Evolutionary conservation across 2,329 filamentous ascomycete species (phyloP), one percentile per base, ranked within the genome.

Genomic region (Didymella arachidicola): DNA sequence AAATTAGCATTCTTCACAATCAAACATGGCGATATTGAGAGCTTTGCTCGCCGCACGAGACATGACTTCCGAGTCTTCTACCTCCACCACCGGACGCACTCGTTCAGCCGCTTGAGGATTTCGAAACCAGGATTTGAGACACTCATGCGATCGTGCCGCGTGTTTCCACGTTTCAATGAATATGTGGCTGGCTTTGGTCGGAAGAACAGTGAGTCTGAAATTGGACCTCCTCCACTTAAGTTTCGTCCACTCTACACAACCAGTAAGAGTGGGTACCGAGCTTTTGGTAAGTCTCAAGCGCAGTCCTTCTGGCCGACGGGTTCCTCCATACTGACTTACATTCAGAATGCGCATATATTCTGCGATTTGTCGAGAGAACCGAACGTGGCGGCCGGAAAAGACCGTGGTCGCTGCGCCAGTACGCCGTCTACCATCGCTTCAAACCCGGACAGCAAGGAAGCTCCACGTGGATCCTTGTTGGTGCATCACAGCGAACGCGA

Each of bases 21-120:
- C 7, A 11, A 3, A 5, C 14, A n/a, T 0, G 4, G 6, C 7
- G 47, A 57, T 2, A 45, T 57, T 7, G 41, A 41, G n/a, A 7
- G 2, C n/a, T 57, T 57, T 10, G 44, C 56, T 6, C 43, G 39
- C 29, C 26, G 27, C 1, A 69, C 66, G 12, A 66, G 49, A 16
- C 11, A 55, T 27, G 45, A 61, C 18, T 69, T 69, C 22, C 54
- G 66, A 14, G 62, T 69, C 0, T 69, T 69, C 36, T 69, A 66
- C 38, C 48, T 70, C 6, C 60, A 63, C 18, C 67, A 70, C 18
- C 67, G 68, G 26, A 49, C 30, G 36, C 46, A 66, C 34, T 68
- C 67, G 0, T 59, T 56, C 26, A 65, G 65, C 30, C 65, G 59
- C 1, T n/a, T 70, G 0, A 59, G 64, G n/a, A 52, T 68, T 29